Base-by-base conservation (phyloP, 108 stramenopile genomes). In the Cylindrotheca fusiformis region DNA sequence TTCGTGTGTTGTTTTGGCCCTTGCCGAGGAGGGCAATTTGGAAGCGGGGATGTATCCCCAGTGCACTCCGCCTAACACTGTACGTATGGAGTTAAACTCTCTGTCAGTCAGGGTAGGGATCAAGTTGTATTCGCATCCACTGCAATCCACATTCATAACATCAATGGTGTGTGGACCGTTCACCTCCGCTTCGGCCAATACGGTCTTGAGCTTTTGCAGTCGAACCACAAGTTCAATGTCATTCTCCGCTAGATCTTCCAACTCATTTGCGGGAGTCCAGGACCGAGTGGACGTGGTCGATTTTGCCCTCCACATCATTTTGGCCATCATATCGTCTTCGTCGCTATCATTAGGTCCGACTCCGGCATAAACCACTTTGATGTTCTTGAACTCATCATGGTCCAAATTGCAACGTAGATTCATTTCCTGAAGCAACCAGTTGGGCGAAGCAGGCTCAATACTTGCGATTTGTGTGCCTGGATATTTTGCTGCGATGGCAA, bases 71-170 rank as follows among this genome's bases (percentile, higher is more conserved):
- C 86, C 89, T 52, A 87, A 72, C 44, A 90, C 67, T 32, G 82
- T 60, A 1, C 69, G 77, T 63, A 90, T 85, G 17, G 79, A 69
- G 60, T 87, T 82, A 60, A 82, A 87, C 33, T 84, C 77, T 27
- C 70, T 62, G 25, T 85, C 80, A 17, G 77, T 71, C 73, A 90
- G 58, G 28, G 71, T 63, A 24, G 89, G 89, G 30, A 90, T 84
- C 21, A 90, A 52, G 63, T 87, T 87, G 65, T 90, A 90, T 52
- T 90, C 89, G 49, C 89, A 90, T 0, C 85, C 89, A 49, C 84
- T 79, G 61, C 89, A 90, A 52, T 87, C 86, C 30, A 90, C 52
- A 63, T 90, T 87, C 65, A 90, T 19, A 3, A 90, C 89, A 62
- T 81, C 80, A 41, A 90, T 81, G 32, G 76, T 72, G 25, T 79